phyloP scores from a whole-genome alignment of 352 stramenopile species.

The Saprolegnia diclina region DNA sequence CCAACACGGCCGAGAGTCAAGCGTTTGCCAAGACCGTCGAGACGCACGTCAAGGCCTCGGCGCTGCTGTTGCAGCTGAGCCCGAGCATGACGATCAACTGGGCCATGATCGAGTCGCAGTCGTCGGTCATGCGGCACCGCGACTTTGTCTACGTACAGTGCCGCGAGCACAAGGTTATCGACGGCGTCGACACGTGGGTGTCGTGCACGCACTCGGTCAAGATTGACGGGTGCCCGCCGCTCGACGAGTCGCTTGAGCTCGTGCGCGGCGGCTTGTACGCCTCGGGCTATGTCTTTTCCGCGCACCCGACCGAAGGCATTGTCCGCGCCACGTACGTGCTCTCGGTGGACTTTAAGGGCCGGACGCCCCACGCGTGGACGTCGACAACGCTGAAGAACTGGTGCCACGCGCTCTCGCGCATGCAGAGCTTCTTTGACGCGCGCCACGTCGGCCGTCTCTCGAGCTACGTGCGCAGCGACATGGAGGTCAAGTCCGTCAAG shows the following conservation, averaged over 20 bases:
- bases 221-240: constrained; percentile 16
- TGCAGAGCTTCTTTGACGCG: constrained; percentile 20
- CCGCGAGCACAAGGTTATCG: neutral
- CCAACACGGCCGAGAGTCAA: constrained; percentile 6
- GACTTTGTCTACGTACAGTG: constrained; percentile 26
- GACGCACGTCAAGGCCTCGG: constrained; percentile 21
- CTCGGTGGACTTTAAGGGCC: constrained; percentile 23
- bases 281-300: constrained; percentile 21
- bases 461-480: constrained; percentile 21
- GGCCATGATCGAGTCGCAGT: constrained; percentile 24
- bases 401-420: constrained; percentile 16
- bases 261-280: constrained; percentile 23
- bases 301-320: neutral
- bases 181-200: constrained; percentile 18
- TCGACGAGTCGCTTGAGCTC: constrained; percentile 19
- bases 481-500: constrained; percentile 20
- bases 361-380: neutral
- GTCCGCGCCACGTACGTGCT: constrained; percentile 16
- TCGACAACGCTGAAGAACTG: constrained; percentile 22
- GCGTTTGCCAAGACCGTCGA: constrained; percentile 21
- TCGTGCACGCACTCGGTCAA: constrained; percentile 22
- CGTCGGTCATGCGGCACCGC: constrained; percentile 18
- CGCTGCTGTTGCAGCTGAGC: constrained; percentile 13
- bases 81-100: constrained; percentile 20
- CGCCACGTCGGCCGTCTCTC: constrained; percentile 20